Evolutionary conservation across 148 eudicot genomes (phyloP), one percentile per base, ranked within the genome.

Genomic region (Heliamphora exappendiculata): DNA sequence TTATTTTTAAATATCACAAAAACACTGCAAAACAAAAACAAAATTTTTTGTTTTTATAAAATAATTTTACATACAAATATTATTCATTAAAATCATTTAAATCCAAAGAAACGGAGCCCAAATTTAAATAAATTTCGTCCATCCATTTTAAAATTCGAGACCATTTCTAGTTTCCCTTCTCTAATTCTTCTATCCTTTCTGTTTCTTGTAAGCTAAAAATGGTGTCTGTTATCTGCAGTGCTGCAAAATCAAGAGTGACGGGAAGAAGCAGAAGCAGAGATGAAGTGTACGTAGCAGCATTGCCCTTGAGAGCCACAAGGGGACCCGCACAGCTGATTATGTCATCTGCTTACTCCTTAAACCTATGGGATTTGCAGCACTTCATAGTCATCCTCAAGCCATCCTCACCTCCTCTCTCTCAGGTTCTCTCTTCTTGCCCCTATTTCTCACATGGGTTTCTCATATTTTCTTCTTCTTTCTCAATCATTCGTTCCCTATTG

Each of bases 331-430:
- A 91, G 78, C 77, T 95, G 74, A 66, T 91, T 28, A 78, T 92
- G 81, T 89, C 96, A n/a, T 44, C 94, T 9, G 90, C 92, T 37
- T 95, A 78, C 78, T 86, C 99, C 44, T 85, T 89, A 66, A 83
- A 87, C 70, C 67, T 91, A 0, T 86, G 92, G 90, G 85, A 89
- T 78, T 81, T 95, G 76, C 97, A 88, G 57, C 99, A 95, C 83
- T 95, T 86, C 85, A 86, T 92, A 85, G 90, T 92, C 84, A 86
- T 95, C 74, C 65, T 89, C 80, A 91, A 89, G 62, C 89, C 93
- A 47, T 76, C 89, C 39, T 75, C 82, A 5, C 53, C 82, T 69
- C 71, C 81, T 63, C 53, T 29, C 59, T 76, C 86, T 76, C 82
- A 76, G 82, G 84, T 80, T 47, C 49, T 51, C 57, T 66, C 31